Base-by-base conservation (phyloP, 306 rosid genomes). In the Inga laurina region DNA sequence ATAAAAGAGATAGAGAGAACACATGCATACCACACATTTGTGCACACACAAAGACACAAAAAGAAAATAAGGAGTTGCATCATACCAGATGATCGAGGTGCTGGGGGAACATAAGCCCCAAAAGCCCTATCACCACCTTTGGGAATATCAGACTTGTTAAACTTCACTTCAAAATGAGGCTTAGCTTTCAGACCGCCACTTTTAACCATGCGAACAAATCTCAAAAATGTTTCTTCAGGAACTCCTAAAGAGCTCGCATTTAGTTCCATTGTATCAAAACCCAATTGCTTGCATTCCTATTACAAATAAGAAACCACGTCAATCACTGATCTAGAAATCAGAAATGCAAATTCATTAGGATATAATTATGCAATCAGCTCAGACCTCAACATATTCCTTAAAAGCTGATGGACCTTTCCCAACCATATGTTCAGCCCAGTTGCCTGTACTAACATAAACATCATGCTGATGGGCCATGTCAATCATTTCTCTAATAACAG, bases 281-380 rank as follows among this genome's bases (percentile, higher is more conserved):
- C 98, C 88, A 93, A 82, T 34, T 88, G 78, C 91, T 94, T 96
- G 80, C 99, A 96, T 80, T 96, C 98, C 99, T 96, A 77, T 35
- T 44, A 13, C 39, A 79, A 21, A 54, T 16, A 41, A 61, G 34
- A 62, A 80, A 83, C 27, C 24, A 80, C 12, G 35, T 24, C 39
- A 57, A 9, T 16, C 27, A 82, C 32, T 10, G 7, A 78, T 39
- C 75, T 10, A 75, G 15, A 16, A 70, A 48, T 41, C 9, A 77
- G 7, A 72, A 46, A 71, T 21, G 59, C 45, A 43, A 59, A 14
- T 18, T 8, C 69, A 45, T 70, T 14, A 62, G 24, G 76, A 34
- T 18, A 69, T 18, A 32, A 62, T 6, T 62, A 43, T 8, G 39
- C 75, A 12, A 59, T 69, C 30, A 82, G 39, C 27, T 52, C 87